A percentile compares a stretch with the other conserved stretches of the same genome.
Conservation (phyloP, 441 rosid species). For the Pelargonium cotyledonis region DNA sequence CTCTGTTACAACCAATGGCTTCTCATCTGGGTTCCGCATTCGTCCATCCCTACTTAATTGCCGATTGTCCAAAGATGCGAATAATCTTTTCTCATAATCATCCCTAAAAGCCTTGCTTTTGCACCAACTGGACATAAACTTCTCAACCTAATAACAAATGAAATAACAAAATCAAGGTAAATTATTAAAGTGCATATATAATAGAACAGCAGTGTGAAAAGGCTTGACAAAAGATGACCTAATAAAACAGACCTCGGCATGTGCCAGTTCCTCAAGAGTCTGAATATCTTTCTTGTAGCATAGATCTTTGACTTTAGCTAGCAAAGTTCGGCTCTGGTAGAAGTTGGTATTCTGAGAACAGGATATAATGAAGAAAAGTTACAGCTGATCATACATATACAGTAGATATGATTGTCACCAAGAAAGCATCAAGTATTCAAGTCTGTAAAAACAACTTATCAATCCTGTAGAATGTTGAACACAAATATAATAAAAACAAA, state of each 20-base stretch:
- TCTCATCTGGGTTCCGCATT: conserved; percentile 75
- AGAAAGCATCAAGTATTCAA: background rate
- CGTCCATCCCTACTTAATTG: conserved; percentile 67
- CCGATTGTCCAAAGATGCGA: conserved; percentile 51
- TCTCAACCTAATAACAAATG: conserved; percentile 46
- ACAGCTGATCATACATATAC: background rate
- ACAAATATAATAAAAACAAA: too few species aligned
- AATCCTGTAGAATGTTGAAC: too few species aligned
- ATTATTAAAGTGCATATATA: background rate
- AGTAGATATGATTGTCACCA: background rate
- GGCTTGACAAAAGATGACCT: background rate
- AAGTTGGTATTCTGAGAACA: conserved; percentile 40
- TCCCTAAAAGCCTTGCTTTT: conserved; percentile 48
- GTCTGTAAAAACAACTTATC: too few species aligned
- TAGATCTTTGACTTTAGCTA: conserved; percentile 40
- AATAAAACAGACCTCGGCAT: conserved; percentile 38
- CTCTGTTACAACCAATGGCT: conserved; percentile 46
- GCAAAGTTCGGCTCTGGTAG: conserved; percentile 32
- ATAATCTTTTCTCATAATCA: conserved; percentile 64
- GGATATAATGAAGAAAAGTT: background rate
- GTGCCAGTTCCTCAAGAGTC: conserved; percentile 46
- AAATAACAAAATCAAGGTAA: conserved; percentile 14
- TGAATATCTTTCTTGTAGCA: conserved; percentile 43
- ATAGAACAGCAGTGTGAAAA: background rate
- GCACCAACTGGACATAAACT: conserved; percentile 68